These are phyloP conservation scores for Pontederia crassipes DNA, from an alignment of 176 grass and related monocot species.

Conservation along the genomic window DNA sequence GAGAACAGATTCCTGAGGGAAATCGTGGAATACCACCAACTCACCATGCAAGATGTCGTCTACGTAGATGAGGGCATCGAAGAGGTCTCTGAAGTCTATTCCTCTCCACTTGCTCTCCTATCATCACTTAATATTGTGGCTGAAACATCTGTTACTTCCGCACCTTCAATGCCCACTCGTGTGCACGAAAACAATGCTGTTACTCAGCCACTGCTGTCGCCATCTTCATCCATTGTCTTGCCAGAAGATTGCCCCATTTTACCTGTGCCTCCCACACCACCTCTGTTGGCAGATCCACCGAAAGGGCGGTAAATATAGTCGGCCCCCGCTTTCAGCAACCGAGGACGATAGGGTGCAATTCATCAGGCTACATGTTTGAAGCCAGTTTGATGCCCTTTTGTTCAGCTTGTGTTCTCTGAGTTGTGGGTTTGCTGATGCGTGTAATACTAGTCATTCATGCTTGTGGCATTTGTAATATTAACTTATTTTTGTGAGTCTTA, in stretches of 20 bases:
- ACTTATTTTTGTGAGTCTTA: no score
- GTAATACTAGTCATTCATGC: no score
- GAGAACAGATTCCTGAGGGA: conserved; percentile 95
- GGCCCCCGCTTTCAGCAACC: no score
- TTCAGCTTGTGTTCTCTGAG: no score
- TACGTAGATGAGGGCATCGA: conserved; percentile 94
- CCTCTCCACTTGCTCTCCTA: conserved; percentile 46
- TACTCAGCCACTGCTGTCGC: conserved; percentile 7
- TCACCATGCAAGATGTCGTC: conserved; percentile 95
- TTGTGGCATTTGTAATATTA: no score
- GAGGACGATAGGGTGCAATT: no score
- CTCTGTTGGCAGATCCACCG: not conserved
- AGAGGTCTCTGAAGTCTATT: conserved; percentile 86
- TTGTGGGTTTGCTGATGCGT: no score
- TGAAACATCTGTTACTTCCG: conserved; percentile 9
- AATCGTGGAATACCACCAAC: conserved; percentile 96
- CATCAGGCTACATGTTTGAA: no score
- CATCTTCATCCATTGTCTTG: conserved; percentile 23
- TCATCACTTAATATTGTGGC: conserved; percentile 10
- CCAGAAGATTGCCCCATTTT: conserved; percentile 39
- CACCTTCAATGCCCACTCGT: not conserved
- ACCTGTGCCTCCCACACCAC: conserved; percentile 30
- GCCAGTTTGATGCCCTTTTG: no score
- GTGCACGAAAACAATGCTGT: conserved; percentile 25
- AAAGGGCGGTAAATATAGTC: not conserved